Evolutionary conservation across 2,329 filamentous ascomycete species (phyloP).

Genomic region (Botrytis elliptica): DNA sequence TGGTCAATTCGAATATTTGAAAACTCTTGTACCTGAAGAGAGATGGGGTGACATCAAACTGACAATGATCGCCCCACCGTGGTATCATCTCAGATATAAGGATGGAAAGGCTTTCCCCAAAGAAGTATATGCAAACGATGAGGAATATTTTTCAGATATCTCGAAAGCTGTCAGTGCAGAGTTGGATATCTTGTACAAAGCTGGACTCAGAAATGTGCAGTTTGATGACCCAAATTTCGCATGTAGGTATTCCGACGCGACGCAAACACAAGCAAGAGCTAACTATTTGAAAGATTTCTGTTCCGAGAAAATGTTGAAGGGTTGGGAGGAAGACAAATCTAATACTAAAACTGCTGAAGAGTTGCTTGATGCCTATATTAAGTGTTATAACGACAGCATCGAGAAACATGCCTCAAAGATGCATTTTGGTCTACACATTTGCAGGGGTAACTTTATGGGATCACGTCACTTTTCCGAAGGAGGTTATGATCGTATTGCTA

Average conservation of each 20-base stretch:
- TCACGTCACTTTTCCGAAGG: constrained; percentile 66
- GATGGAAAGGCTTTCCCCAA: constrained; percentile 52
- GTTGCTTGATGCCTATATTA: constrained; percentile 72
- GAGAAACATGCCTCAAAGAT: constrained; percentile 63
- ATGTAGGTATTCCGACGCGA: constrained; percentile 36
- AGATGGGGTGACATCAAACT: constrained; percentile 66
- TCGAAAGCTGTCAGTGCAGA: constrained; percentile 53
- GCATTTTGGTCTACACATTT: constrained; percentile 77
- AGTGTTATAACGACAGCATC: constrained; percentile 72
- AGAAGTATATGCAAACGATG: constrained; percentile 50
- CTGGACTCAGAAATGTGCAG: constrained; percentile 55
- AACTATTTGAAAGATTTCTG: constrained; percentile 55
- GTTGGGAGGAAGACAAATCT: constrained; percentile 56
- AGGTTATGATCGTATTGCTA: constrained; percentile 64
- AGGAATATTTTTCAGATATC: constrained; percentile 55
- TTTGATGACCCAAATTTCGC: constrained; percentile 59
- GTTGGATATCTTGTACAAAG: constrained; percentile 52
- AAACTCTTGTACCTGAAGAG: constrained; percentile 57
- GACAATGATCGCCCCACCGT: constrained; percentile 66
- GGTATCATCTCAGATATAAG: constrained; percentile 66
- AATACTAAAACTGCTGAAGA: constrained; percentile 66
- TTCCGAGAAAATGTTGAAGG: constrained; percentile 67
- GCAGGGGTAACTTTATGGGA: constrained; percentile 66
- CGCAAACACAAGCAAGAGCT: constrained; percentile 22
- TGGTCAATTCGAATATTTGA: constrained; percentile 59